Conservation (phyloP, 1,139 yeast species). For the Suhomyces wounanorum region DNA sequence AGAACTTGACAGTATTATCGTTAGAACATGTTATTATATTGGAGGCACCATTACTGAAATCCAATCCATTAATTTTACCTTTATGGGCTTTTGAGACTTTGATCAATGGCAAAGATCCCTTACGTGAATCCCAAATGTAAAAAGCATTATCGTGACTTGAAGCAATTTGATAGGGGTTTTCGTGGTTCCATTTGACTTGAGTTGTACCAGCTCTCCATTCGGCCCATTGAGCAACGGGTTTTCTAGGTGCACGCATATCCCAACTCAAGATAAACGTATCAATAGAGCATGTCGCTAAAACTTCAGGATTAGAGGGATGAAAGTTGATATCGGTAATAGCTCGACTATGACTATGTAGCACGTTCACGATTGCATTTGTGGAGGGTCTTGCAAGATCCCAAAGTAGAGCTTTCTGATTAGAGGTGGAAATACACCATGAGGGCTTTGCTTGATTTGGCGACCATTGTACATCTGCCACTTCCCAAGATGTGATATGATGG, state of each 20-base stretch:
- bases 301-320: conserved; percentile 83
- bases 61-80: conserved; percentile 86
- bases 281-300: conserved; percentile 90
- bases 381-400: conserved; percentile 88
- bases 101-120: conserved; percentile 74
- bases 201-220: conserved; percentile 96
- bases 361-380: conserved; percentile 77
- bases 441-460: conserved; percentile 85
- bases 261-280: conserved; percentile 86
- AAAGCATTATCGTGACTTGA: conserved; percentile 82
- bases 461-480: conserved; percentile 99
- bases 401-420: conserved; percentile 90
- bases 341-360: conserved; percentile 83
- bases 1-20: conserved; percentile 81
- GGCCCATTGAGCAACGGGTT: conserved; percentile 76
- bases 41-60: conserved; percentile 65
- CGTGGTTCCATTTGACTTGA: conserved; percentile 90
- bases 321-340: conserved; percentile 96
- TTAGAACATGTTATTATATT: conserved; percentile 79
- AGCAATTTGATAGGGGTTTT: conserved; percentile 75
- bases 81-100: conserved; percentile 67
- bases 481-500: conserved; percentile 94
- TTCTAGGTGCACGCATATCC: conserved; percentile 81
- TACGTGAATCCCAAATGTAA: conserved; percentile 84
- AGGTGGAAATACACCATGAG: conserved; percentile 89